Conservation (phyloP, 768 basidiomycete genomes). For the Auriscalpium orientale region DNA sequence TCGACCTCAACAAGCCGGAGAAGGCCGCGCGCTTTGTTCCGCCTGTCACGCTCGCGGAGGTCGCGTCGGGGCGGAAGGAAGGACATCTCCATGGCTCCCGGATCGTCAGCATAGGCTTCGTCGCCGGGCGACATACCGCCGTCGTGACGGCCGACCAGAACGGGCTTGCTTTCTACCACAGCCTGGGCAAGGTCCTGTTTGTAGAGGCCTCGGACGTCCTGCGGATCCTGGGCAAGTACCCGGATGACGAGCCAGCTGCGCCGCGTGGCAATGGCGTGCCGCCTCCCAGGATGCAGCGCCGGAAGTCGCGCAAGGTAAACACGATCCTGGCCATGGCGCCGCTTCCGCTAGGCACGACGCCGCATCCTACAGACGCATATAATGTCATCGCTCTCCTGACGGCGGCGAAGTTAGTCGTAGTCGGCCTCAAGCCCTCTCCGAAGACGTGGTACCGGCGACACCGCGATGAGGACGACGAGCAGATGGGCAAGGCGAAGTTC, state of each 20-base stretch:
- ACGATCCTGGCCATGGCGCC: conserved; percentile 75
- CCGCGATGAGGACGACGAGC: conserved; percentile 43
- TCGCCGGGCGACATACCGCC: conserved; percentile 88
- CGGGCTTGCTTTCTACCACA: conserved; percentile 93
- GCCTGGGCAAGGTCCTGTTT: conserved; percentile 87
- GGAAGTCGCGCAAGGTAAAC: conserved; percentile 41
- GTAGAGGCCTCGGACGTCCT: conserved; percentile 93
- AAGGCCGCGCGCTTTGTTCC: conserved; percentile 60
- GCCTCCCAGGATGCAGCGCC: conserved; percentile 32
- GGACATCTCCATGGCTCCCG: conserved; percentile 76
- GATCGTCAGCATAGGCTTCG: conserved; percentile 78
- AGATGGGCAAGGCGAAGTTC: conserved; percentile 34
- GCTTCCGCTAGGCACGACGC: conserved; percentile 67
- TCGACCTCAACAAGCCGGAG: conserved; percentile 66
- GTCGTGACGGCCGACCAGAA: conserved; percentile 84
- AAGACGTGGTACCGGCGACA: conserved; percentile 85
- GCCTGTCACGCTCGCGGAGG: conserved; percentile 60
- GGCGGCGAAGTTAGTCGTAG: conserved; percentile 83
- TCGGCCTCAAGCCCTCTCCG: conserved; percentile 86
- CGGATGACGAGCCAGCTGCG: conserved; percentile 35
- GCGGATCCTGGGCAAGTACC: conserved; percentile 89
- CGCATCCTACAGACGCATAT: conserved; percentile 73
- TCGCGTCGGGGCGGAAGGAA: conserved; percentile 74
- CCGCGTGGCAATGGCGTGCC: conserved; percentile 18
- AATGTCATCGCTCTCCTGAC: conserved; percentile 83